Base-by-base conservation (phyloP, 176 grass and related monocot genomes). In the Raddia guianensis region DNA sequence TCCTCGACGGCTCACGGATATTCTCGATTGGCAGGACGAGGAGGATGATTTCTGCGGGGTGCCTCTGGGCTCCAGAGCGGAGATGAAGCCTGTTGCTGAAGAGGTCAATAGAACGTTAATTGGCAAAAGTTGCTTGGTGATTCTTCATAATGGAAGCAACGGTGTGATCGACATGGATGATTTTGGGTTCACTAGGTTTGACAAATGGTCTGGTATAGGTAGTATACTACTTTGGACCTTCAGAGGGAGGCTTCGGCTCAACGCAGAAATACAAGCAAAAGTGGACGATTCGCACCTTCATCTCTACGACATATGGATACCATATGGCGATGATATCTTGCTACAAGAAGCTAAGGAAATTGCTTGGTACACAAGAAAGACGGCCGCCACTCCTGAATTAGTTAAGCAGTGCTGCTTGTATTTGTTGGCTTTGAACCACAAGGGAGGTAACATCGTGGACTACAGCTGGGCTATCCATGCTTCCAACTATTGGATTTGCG, bases 91-190 rank as follows among this genome's bases (percentile, higher is more conserved):
- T 27, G 27, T 27, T 27, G 27, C 27, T 27, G 1, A 27, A 27
- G 27, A 27, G 27, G 27, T 27, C 27, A 27, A 27, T 27, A 27
- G 27, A 27, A 27, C 1, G 27, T 1, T 27, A 27, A 0, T 0
- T 27, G 27, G 1, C 27, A 27, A 27, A 27, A 1, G 0, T 27
- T 27, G 27, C 1, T 27, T 84, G 27, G 33, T 77, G 67, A 0
- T 84, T 2, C 32, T 77, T 3, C 45, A 78, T 0, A 85, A 78
- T 70, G 65, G 74, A 3, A 71, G 65, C 0, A 0, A 43, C 0
- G 0, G 0, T 0, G 4, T 0, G 0, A 9, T 85, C 44, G 33
- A 85, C 9, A 13, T 63, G 0, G 0, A 0, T 19, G 3, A 27
- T 16, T 44, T 27, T 69, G 27, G 27, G 27, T 27, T 27, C 27